Conservation (phyloP, 805 yeast genomes). For the Candida krabiensis region DNA sequence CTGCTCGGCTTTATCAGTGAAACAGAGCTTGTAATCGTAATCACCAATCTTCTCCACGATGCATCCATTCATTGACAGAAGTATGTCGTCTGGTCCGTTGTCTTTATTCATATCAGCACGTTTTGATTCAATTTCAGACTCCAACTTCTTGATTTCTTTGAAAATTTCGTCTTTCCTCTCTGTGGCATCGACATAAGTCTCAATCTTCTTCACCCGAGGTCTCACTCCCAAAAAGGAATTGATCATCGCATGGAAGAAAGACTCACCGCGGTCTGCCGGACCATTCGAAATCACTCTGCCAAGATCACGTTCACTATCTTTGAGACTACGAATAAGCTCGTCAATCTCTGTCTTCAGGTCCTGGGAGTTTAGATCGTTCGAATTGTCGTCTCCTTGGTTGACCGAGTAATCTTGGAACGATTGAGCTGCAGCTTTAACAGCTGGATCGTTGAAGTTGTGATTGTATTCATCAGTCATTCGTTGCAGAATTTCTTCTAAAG, state of each 20-base stretch:
- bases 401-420: constrained; percentile 49
- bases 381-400: constrained; percentile 30
- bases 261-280: constrained; percentile 1
- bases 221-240: constrained; percentile 25
- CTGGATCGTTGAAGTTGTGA: constrained; percentile 82
- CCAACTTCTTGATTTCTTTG: constrained; percentile 24
- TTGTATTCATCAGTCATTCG: constrained; percentile 62
- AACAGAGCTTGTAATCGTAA: constrained; percentile 65
- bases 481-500: constrained; percentile 48
- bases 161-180: constrained; percentile 9
- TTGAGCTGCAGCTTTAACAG: constrained; percentile 72
- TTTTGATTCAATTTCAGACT: constrained; percentile 14
- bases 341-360: constrained; percentile 7
- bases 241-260: constrained; percentile 9
- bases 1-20: constrained; percentile 58
- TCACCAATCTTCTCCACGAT: constrained; percentile 58
- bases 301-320: constrained; percentile 3
- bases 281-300: neutral
- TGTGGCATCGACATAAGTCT: constrained; percentile 8
- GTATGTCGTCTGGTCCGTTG: constrained; percentile 64
- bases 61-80: constrained; percentile 53
- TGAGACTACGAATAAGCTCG: constrained; percentile 8
- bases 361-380: neutral
- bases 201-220: constrained; percentile 1
- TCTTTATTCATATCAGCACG: constrained; percentile 19